Base-by-base conservation (phyloP, 495 filamentous ascomycete genomes). In the Cladorrhinum samala region DNA sequence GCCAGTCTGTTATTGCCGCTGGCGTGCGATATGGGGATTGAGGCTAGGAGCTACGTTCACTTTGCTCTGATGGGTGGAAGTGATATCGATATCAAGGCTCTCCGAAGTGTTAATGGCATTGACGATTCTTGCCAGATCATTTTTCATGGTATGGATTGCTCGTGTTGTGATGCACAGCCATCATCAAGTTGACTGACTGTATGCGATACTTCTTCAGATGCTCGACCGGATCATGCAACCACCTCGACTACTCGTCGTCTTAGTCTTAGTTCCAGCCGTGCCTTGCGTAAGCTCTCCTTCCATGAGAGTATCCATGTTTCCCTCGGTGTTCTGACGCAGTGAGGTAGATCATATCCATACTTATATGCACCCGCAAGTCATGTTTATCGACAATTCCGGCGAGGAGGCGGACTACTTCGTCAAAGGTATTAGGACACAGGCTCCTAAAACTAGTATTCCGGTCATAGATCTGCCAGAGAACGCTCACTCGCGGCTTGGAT, bases 391-490 rank as follows among this genome's bases (percentile, higher is more conserved):
- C 56, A 67, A 73, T 17, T 75, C 73, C 9, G 62, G 40, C 7
- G 50, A 63, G 4, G 82, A 84, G 55, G 76, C 81, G 24, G 53
- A 57, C 0, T 79, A 68, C 43, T 87, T 91, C 58, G 66, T 74
- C 42, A 67, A 68, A 13, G 81, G 72, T 0, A 60, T 86, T 3
- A 66, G 75, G 48, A 59, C 62, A 5, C 78, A 77, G 57, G 63
- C 72, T 0, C 62, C 65, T 14, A 67, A 67, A 2, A 64, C 68
- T 39, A 66, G 65, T 8, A 72, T 72, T 9, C 63, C 84, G 18
- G 49, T 90, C 24, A 83, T 95, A 23, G 81, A 83, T 54, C 65
- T 94, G n/a, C 85, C 89, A 4, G 64, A 69, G 40, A 72, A 76
- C 48, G 71, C 75, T 4, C 71, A 74, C 3, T 79, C 81, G 40